These are phyloP conservation scores for Chaetomium tenue DNA, from an alignment of 495 filamentous ascomycete genomes.

Conservation along the genomic window DNA sequence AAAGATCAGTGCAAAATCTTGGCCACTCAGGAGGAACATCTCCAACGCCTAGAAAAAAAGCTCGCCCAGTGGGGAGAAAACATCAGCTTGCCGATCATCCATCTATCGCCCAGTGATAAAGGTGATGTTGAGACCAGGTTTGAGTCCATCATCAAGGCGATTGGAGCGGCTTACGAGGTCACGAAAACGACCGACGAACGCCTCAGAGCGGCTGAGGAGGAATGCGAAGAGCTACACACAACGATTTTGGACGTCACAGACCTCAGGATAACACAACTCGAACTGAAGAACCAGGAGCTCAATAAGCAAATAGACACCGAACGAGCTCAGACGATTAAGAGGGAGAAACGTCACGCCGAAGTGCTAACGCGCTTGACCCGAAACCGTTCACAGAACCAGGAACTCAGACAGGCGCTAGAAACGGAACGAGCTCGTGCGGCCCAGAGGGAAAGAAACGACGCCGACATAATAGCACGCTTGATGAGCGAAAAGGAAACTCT, in stretches of 20 bases:
- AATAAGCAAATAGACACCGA: not conserved
- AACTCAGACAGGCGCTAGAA: not conserved
- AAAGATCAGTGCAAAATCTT: slow-evolving; percentile 2
- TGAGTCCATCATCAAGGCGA: not conserved
- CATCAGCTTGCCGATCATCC: not conserved
- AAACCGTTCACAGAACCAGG: not conserved
- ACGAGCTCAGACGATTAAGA: not conserved
- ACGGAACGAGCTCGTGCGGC: not conserved
- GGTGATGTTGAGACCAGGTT: not conserved
- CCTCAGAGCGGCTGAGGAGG: not conserved
- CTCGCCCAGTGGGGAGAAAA: not conserved
- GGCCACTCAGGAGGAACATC: not conserved
- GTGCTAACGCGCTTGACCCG: not conserved
- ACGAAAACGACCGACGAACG: not conserved
- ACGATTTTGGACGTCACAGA: not conserved
- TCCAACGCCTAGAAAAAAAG: slow-evolving; percentile 1
- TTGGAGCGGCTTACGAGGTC: not conserved
- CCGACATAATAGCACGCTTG: not conserved
- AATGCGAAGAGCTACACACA: not conserved
- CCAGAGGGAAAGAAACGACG: not conserved
- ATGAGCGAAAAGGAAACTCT: not conserved
- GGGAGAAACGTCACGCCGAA: not conserved
- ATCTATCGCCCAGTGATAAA: not conserved
- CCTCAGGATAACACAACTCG: not conserved
- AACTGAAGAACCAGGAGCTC: slow-evolving; percentile 6